phyloP scores from a whole-genome alignment of 495 filamentous ascomycete genomes.

The Penicillium roqueforti region DNA sequence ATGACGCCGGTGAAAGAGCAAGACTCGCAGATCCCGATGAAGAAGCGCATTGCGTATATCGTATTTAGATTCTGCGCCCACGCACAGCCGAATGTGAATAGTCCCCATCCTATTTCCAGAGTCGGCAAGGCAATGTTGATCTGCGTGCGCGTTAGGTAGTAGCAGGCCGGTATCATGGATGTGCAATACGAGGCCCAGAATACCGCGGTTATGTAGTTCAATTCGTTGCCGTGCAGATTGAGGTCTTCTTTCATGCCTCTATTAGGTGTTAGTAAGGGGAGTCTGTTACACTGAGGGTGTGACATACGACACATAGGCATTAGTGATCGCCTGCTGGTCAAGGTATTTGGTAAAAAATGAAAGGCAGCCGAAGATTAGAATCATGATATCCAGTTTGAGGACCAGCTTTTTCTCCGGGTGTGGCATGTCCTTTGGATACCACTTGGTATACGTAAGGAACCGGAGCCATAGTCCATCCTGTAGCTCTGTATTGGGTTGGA shows the following conservation, averaged over 20 bases:
- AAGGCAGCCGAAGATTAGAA: conserved; percentile 17
- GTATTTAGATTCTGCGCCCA: conserved; percentile 15
- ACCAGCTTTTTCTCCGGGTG: conserved; percentile 12
- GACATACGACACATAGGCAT: conserved; percentile 32
- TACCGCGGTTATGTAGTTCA: conserved; percentile 35
- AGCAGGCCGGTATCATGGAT: conserved; percentile 22
- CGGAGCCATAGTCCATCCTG: neutral
- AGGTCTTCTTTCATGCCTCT: conserved; percentile 20
- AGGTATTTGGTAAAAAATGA: conserved; percentile 37
- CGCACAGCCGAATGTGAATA: conserved; percentile 18
- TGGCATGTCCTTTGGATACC: neutral
- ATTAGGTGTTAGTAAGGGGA: neutral
- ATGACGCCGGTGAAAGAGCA: conserved; percentile 18
- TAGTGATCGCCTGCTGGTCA: conserved; percentile 32
- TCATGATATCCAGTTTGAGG: conserved; percentile 15
- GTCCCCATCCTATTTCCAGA: conserved; percentile 16
- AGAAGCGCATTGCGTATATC: conserved; percentile 19
- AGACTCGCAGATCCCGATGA: conserved; percentile 18
- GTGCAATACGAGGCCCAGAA: conserved; percentile 35
- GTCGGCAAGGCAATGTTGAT: conserved; percentile 18
- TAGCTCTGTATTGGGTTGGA: neutral
- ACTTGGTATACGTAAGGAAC: neutral
- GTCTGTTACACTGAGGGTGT: neutral
- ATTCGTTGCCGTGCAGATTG: conserved; percentile 8
- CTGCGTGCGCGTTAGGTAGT: conserved; percentile 14